Base-by-base conservation (phyloP, 169 alveolate genomes). In the Cryptosporidium andersoni region DNA sequence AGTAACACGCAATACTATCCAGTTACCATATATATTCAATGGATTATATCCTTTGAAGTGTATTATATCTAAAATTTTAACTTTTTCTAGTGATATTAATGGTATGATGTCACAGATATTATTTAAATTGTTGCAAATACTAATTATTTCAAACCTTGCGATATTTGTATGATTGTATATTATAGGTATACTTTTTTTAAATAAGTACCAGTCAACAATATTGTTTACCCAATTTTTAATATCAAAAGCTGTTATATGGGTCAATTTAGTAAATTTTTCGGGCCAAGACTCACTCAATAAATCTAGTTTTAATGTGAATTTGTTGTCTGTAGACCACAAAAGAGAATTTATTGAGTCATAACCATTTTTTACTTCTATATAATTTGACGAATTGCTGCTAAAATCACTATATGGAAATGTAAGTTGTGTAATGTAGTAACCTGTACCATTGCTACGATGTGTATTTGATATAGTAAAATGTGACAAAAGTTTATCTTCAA, bases 31-130 rank as follows among this genome's bases (percentile, higher is more conserved):
- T 7, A 37, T 25, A 39, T 53, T 48, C n/a, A 43, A 39, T 8
- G 85, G 85, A 74, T 74, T 74, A 51, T 16, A 42, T 8, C 85
- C 85, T 16, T n/a, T 43, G 25, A 74, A 74, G 16, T 55, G 47
- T 40, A 45, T 55, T 14, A 74, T 58, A n/a, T 74, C 85, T 45
- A 74, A n/a, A n/a, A 74, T 60, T 49, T 45, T 74, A 16, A 74
- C 60, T 25, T 58, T 37, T 58, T 16, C 55, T n/a, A 74, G 36
- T 16, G 85, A 74, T 45, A 60, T 74, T 9, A 47, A 51, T 74
- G 42, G 36, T 25, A 25, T 63, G 36, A 40, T 5, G 9, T 53
- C 63, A 12, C 12, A 5, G 1, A 4, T 8, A 14, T 47, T 40
- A n/a, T 34, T 34, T 9, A 16, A 40, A 3, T 3, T 45, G 6